These are phyloP conservation scores for Globisporangium apiculatum DNA, from an alignment of 352 stramenopile genomes.

Conservation along the genomic window DNA sequence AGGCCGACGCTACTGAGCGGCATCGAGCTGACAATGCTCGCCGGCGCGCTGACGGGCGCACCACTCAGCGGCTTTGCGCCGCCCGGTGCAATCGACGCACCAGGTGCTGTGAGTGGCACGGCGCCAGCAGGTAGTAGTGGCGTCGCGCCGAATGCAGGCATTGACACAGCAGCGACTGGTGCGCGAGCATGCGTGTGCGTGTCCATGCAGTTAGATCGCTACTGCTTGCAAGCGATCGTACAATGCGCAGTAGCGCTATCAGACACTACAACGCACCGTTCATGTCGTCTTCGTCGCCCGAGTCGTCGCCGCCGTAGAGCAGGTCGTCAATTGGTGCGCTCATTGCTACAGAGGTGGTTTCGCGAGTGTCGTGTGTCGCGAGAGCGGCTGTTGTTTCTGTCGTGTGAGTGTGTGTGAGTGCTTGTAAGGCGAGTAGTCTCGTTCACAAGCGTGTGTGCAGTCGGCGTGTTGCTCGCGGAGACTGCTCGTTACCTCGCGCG, in stretches of 20 bases:
- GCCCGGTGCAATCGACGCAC: background rate
- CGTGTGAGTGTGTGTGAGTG: background rate
- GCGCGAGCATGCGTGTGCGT: background rate
- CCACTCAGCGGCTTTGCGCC: background rate
- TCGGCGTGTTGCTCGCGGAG: too few relatives aligned
- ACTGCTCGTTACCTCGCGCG: background rate
- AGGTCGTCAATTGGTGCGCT: constrained; percentile 82
- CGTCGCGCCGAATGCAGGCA: constrained; percentile 28
- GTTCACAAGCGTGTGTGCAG: background rate
- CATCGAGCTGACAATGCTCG: background rate
- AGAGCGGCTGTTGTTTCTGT: background rate
- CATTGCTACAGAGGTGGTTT: constrained; percentile 24
- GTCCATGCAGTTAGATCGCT: too few relatives aligned
- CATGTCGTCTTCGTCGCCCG: constrained; percentile 71
- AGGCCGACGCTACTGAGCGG: constrained; percentile 6
- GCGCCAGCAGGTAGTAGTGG: constrained; percentile 14
- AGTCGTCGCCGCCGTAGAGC: constrained; percentile 77
- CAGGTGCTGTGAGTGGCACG: background rate
- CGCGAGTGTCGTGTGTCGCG: background rate
- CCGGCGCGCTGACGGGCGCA: constrained; percentile 1
- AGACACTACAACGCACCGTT: constrained; percentile 27
- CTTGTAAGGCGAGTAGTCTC: background rate
- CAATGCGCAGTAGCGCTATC: background rate
- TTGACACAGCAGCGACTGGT: constrained; percentile 8
- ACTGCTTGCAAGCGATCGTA: too few relatives aligned